Percentiles rank a stretch among this genome's conserved stretches.
phyloP scores from a whole-genome alignment of 495 filamentous ascomycete genomes.

The Glonium stellatum region DNA sequence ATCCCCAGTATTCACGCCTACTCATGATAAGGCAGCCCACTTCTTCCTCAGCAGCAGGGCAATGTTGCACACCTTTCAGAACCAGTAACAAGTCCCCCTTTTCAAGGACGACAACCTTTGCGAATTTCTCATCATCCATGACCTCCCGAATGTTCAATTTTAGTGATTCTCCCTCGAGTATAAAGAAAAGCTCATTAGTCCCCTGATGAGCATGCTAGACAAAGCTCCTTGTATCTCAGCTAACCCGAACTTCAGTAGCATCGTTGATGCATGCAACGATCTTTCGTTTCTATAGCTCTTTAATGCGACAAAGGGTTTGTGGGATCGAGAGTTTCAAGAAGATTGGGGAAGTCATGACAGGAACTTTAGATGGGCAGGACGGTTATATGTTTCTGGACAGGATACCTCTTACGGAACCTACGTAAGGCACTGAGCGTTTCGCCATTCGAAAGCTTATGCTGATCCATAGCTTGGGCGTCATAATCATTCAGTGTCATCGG shows the following conservation, averaged over 20 bases:
- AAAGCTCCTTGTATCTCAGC: slow-evolving; percentile 36
- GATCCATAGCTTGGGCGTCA: too few species aligned
- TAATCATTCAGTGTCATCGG: too few species aligned
- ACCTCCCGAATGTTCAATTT: slow-evolving; percentile 19
- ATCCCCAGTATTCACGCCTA: slow-evolving; percentile 10
- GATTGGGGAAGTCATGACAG: too few species aligned
- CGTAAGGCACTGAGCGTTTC: too few species aligned
- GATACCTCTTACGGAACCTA: too few species aligned
- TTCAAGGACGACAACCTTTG: slow-evolving; percentile 19
- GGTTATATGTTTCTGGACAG: too few species aligned
- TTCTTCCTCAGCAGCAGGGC: slow-evolving; percentile 13
- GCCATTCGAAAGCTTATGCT: too few species aligned
- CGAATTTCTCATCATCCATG: slow-evolving; percentile 7
- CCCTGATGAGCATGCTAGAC: slow-evolving; percentile 38
- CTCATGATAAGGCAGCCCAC: slow-evolving; percentile 8
- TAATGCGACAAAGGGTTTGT: slow-evolving; percentile 6
- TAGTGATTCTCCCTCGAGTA: slow-evolving; percentile 27
- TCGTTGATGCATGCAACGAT: slow-evolving; percentile 24
- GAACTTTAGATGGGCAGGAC: too few species aligned
- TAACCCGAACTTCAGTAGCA: slow-evolving; percentile 33
- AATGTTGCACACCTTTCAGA: slow-evolving; percentile 21
- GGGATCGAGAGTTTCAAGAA: slow-evolving; percentile 14
- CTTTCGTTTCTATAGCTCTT: slow-evolving; percentile 12
- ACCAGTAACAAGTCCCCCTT: slow-evolving; percentile 23
- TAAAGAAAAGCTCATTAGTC: slow-evolving; percentile 39